Base-by-base conservation (phyloP, 1,284 basidiomycete genomes). In the Farysia itapuensis region DNA sequence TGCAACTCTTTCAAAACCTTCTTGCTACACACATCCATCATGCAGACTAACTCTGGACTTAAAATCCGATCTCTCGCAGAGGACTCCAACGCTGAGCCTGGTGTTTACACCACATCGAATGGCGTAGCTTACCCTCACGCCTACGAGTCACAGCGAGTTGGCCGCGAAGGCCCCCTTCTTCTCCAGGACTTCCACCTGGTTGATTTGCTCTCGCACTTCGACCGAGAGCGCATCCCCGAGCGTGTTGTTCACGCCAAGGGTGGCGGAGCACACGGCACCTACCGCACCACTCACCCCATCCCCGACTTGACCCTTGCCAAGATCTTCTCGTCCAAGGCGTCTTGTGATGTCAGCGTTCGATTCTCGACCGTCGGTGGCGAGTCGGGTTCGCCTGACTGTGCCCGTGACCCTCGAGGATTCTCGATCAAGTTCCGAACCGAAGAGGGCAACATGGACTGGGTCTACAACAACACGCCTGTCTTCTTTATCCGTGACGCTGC, bases 121-220 rank as follows among this genome's bases (percentile, higher is more conserved):
- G 66, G 67, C 20, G 54, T 54, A 5, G 39, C 59, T 23, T 46
- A 58, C 25, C 46, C 59, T 5, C 82, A 86, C 75, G 88, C 88
- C 4, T 89, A 91, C 75, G 84, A 43, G 82, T 35, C 84, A 47
- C 86, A 91, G 79, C 84, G 88, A 35, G 81, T 87, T 21, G 89
- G 90, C 36, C 60, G 77, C 36, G 79, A 83, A 40, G 92, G 92
- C 1, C 89, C 90, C 22, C 84, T 95, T 21, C 82, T 95, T 14
- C 81, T 95, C 29, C 90, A 94, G 79, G 35, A 51, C 43, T 67
- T 56, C 58, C 64, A 71, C 47, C 65, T 70, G 13, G 42, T 66
- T 37, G 58, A 65, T 20, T 13, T 61, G 12, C 39, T 67, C 24
- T 46, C 49, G 16, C 66, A 68, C 46, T 70, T 70, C 19, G 67